Evolutionary conservation across 371 early-diverging fungal species (phyloP), one percentile per base, ranked within the genome.

Genomic region (Haplosporangium sp.): DNA sequence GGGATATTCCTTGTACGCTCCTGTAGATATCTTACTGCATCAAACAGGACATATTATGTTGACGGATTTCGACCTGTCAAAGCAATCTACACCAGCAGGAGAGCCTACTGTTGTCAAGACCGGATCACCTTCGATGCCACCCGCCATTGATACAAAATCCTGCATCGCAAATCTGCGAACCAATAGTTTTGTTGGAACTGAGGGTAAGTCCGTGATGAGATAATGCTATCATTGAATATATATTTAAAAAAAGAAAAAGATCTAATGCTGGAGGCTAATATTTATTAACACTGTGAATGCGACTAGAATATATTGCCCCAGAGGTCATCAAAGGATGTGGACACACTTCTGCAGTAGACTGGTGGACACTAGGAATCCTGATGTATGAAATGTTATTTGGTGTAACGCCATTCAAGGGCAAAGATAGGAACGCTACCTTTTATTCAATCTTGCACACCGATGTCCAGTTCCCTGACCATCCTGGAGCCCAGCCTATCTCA

Each of bases 341-440:
- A 47, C 98, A 99, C 86, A 95, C 98, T 48, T 84, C 82, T 42
- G 91, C 93, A 4, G 98, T 97, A 40, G 99, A 99, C 88, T 98
- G 99, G 96, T 99, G 99, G 99, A 96, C 98, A 1, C 83, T 99
- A n/a, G 99, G 99, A 19, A 96, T 99, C 34, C 85, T 99, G 66
- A 89, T 99, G 15, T 99, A 95, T 81, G 98, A 99, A 84, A 96
- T 99, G 97, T 87, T 98, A 82, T 97, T 89, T 83, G 97, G 96
- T 35, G 92, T 91, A 10, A 98, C 97, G 5, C 98, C 98, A 10
- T 98, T 98, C 90, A 97, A 96, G 84, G 98, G 98, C 61, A 79
- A 84, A 42, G 92, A 92, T 77, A 89, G 97, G 61, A 95, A 95
- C 82, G 88, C 88, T 0, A 97, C 97, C 0, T 98, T 97, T 85